Base-by-base conservation (phyloP, 805 yeast species). In the Lachancea sp. region DNA sequence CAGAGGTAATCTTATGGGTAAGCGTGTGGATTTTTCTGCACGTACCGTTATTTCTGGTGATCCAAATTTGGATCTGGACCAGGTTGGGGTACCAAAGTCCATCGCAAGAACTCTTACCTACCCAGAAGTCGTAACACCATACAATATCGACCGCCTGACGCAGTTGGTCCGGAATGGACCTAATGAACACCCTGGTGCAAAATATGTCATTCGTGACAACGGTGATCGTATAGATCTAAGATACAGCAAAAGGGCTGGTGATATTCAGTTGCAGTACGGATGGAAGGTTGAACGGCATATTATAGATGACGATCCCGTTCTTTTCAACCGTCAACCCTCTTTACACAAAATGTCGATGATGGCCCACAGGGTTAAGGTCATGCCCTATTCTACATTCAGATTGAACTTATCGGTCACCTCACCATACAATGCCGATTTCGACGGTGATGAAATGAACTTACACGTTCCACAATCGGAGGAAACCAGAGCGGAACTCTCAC, bases 381-480 rank as follows among this genome's bases (percentile, higher is more conserved):
- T 93, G 96, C 99, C 99, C 11, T 93, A 89, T 64, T 90, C 98
- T 6, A 93, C 99, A 0, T 93, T 93, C 75, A 79, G 99, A 71
- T 75, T 93, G 71, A 93, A 93, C 63, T 73, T 93, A 64, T 93
- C 98, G 20, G 99, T 93, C 38, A 93, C 99, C 0, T 88, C 98
- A 16, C 99, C 99, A n/a, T 93, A 93, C 69, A 93, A 93, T 71
- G 99, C 99, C 38, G 99, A 93, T 83, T 93, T 93, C 74, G 99
- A 93, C 73, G 99, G 99, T 76, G 99, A 93, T 69, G 99, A 93
- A 71, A 93, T 93, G 99, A 93, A 93, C 70, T 83, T 93, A 71
- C 99, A 93, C 62, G 99, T 91, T 55, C 99, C 99, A 2, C 99
- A 93, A 66, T 85, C 96, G 8, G 96, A 90, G 53, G 99, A 93